Conservation (phyloP, 2,329 filamentous ascomycete species). For the Alternaria postmessia region DNA sequence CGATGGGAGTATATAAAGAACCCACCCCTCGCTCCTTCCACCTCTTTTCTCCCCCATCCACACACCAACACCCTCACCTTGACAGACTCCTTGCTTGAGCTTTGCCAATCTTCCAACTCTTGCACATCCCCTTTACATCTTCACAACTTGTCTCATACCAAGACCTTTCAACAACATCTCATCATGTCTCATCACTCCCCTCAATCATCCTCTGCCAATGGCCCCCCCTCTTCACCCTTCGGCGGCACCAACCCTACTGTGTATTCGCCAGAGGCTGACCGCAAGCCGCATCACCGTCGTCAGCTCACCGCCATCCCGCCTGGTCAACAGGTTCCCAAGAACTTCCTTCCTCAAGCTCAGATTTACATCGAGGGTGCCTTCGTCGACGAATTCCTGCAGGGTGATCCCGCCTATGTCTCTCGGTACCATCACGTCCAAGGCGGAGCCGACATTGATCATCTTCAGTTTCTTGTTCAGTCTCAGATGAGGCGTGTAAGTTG, state of each 20-base stretch:
- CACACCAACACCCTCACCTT: constrained; percentile 17
- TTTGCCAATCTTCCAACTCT: constrained; percentile 24
- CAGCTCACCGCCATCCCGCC: constrained; percentile 22
- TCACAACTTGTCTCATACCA: constrained; percentile 1
- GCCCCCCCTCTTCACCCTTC: constrained; percentile 37
- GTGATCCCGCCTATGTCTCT: constrained; percentile 31
- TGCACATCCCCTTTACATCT: constrained; percentile 23
- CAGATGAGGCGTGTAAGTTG: constrained; percentile 43
- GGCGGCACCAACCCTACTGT: constrained; percentile 39
- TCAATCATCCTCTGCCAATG: constrained; percentile 30
- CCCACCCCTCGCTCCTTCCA: constrained; percentile 20
- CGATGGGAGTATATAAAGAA: constrained; percentile 18
- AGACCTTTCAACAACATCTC: constrained; percentile 9
- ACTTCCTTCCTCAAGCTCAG: constrained; percentile 22
- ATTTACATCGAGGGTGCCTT: constrained; percentile 29
- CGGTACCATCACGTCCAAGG: constrained; percentile 36
- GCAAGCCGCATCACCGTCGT: constrained; percentile 25
- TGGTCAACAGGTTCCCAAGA: constrained; percentile 17
- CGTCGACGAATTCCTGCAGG: constrained; percentile 37
- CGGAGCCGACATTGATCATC: constrained; percentile 34
- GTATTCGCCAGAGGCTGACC: constrained; percentile 38
- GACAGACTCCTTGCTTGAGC: constrained; percentile 22
- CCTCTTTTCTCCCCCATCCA: constrained; percentile 12
- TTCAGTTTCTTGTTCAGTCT: constrained; percentile 33
- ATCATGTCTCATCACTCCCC: constrained; percentile 40